phyloP scores from a whole-genome alignment of 768 basidiomycete genomes.

The Russula griseocarnosa region DNA sequence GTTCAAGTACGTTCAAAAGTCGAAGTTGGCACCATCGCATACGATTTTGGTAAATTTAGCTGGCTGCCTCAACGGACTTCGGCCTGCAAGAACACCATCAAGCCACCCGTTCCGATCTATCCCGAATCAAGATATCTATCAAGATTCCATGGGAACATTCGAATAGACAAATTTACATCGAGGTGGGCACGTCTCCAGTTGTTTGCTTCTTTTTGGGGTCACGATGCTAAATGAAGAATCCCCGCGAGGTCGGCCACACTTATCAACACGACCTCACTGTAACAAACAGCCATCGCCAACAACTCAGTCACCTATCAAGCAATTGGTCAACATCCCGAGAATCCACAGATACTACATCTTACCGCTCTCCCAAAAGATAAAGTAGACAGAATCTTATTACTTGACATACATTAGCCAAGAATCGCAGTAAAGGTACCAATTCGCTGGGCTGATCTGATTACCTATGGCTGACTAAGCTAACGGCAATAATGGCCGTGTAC shows the following conservation, averaged over 20 bases:
- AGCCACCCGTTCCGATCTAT: background rate
- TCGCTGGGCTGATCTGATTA: background rate
- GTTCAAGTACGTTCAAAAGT: background rate
- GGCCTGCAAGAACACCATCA: background rate
- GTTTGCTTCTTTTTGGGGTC: background rate
- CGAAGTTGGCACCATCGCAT: background rate
- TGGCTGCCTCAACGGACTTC: background rate
- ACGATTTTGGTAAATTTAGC: too few relatives aligned
- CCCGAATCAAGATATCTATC: conserved; percentile 1
- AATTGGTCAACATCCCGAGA: too few relatives aligned
- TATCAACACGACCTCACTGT: background rate
- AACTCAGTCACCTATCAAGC: too few relatives aligned
- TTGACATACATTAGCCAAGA: too few relatives aligned
- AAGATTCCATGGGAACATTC: background rate
- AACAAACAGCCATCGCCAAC: background rate
- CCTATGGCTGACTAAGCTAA: background rate
- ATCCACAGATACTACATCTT: background rate
- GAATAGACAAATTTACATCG: background rate
- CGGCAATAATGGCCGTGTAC: background rate
- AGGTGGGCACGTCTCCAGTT: background rate
- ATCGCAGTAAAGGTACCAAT: background rate
- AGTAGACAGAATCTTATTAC: too few relatives aligned
- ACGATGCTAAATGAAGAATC: background rate
- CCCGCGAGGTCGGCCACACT: background rate
- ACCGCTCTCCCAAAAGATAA: too few relatives aligned